These are phyloP conservation scores for Populus simonii DNA, from an alignment of 345 rosid genomes.

Conservation along the genomic window DNA sequence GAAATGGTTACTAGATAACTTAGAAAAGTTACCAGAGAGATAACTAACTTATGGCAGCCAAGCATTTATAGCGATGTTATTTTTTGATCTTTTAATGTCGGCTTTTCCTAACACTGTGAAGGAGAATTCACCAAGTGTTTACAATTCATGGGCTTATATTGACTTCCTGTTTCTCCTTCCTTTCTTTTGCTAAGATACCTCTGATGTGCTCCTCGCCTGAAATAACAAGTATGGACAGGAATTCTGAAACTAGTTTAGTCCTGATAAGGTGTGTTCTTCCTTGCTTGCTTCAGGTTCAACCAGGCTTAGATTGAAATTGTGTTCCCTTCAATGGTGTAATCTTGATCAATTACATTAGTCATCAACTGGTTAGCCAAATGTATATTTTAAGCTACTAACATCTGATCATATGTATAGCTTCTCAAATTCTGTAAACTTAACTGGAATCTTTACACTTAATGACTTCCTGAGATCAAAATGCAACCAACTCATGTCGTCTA, in stretches of 20 bases:
- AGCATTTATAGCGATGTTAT: rapidly evolving
- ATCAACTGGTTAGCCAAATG: background rate
- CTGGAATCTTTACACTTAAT: background rate
- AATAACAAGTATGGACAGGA: background rate
- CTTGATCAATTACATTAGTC: background rate
- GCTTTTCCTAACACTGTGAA: too few relatives aligned
- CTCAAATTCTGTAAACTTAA: background rate
- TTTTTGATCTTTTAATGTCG: too few relatives aligned
- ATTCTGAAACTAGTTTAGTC: background rate
- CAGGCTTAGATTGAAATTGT: background rate
- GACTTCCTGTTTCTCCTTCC: too few relatives aligned
- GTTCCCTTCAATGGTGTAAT: background rate
- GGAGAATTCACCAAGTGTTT: too few relatives aligned
- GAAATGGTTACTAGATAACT: too few relatives aligned
- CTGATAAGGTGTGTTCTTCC: background rate
- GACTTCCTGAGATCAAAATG: background rate
- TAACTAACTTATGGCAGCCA: too few relatives aligned
- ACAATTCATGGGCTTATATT: too few relatives aligned
- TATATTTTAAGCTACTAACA: background rate
- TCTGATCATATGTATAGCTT: background rate
- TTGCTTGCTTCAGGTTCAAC: background rate
- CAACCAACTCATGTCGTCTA: background rate
- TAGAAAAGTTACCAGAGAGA: too few relatives aligned
- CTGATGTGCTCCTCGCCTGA: too few relatives aligned
- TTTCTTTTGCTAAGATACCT: too few relatives aligned